These are phyloP conservation scores for Erigeron philadelphicus DNA, from an alignment of 140 eudicot species.

Conservation along the genomic window DNA sequence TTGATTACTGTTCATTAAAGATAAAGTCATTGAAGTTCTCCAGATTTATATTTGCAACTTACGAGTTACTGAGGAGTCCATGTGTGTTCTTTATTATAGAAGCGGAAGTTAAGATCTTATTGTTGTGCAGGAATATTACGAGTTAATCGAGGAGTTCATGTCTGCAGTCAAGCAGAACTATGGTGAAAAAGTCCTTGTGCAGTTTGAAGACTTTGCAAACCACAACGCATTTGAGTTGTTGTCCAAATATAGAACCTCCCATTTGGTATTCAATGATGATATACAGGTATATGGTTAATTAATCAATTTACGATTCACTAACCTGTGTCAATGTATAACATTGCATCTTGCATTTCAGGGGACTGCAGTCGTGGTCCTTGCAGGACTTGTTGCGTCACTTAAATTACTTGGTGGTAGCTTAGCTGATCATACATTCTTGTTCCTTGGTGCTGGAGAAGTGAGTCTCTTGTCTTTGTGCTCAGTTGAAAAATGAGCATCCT, in stretches of 20 bases:
- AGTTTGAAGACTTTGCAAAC: constrained; percentile 97
- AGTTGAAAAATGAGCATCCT: constrained; percentile 7
- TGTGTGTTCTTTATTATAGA: constrained; percentile 1
- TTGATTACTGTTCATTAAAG: not conserved
- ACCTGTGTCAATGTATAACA: not conserved
- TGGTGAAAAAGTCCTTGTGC: constrained; percentile 91
- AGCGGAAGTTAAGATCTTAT: constrained; percentile 5
- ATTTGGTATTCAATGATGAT: constrained; percentile 90
- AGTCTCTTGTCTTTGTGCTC: constrained; percentile 17
- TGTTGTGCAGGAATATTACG: constrained; percentile 60
- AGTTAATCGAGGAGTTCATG: constrained; percentile 77
- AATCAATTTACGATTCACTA: not conserved
- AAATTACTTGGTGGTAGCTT: constrained; percentile 72
- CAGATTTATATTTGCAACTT: not conserved
- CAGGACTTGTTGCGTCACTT: constrained; percentile 70
- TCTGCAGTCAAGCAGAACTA: constrained; percentile 84
- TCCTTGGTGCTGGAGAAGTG: constrained; percentile 86
- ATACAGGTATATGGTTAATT: constrained; percentile 51
- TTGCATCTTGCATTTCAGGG: constrained; percentile 49
- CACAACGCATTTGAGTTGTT: constrained; percentile 91
- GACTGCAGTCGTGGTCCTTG: constrained; percentile 79
- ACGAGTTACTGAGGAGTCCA: not conserved
- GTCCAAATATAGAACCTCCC: constrained; percentile 60
- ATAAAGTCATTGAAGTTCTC: not conserved
- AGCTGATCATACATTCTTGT: constrained; percentile 70